phyloP scores from a whole-genome alignment of 495 filamentous ascomycete genomes.

The Podospora conica region DNA sequence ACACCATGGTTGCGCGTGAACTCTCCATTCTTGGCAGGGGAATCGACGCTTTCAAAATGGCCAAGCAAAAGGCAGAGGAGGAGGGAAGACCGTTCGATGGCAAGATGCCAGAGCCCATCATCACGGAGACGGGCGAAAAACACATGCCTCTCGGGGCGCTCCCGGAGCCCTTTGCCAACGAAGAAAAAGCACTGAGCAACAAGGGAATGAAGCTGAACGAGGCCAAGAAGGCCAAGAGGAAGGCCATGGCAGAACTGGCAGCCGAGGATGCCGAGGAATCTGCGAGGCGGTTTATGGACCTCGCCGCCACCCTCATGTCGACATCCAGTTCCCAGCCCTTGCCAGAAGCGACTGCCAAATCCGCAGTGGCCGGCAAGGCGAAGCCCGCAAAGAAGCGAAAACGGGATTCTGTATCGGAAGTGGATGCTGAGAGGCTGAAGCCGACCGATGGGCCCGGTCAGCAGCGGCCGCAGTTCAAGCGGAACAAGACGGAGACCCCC shows the following conservation, averaged over 20 bases:
- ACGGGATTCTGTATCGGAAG: slow-evolving; percentile 43
- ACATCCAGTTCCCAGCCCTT: slow-evolving; percentile 14
- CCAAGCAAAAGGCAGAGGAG: slow-evolving; percentile 61
- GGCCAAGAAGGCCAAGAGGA: slow-evolving; percentile 84
- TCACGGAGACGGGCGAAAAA: slow-evolving; percentile 40
- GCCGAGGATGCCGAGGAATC: slow-evolving; percentile 61
- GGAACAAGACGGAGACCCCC: slow-evolving; percentile 52
- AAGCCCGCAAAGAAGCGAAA: slow-evolving; percentile 47
- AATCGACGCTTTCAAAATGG: slow-evolving; percentile 62
- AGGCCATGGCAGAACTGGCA: slow-evolving; percentile 62
- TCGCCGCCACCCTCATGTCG: slow-evolving; percentile 47
- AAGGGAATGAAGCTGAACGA: slow-evolving; percentile 89
- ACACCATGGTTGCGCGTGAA: slow-evolving; percentile 93
- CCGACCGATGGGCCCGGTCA: slow-evolving; percentile 21
- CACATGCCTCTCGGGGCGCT: slow-evolving; percentile 46
- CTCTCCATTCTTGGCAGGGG: slow-evolving; percentile 72
- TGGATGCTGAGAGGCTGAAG: slow-evolving; percentile 38
- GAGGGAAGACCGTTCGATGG: slow-evolving; percentile 58
- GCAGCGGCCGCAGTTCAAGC: slow-evolving; percentile 41
- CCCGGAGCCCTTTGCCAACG: slow-evolving; percentile 41
- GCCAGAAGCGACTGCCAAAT: slow-evolving; percentile 20
- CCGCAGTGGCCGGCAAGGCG: slow-evolving; percentile 19
- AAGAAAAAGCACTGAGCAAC: slow-evolving; percentile 62
- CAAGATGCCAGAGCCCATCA: slow-evolving; percentile 37
- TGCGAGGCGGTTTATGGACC: slow-evolving; percentile 48